Conservation (phyloP, 2,329 filamentous ascomycete species). For the Colletotrichum sojae region DNA sequence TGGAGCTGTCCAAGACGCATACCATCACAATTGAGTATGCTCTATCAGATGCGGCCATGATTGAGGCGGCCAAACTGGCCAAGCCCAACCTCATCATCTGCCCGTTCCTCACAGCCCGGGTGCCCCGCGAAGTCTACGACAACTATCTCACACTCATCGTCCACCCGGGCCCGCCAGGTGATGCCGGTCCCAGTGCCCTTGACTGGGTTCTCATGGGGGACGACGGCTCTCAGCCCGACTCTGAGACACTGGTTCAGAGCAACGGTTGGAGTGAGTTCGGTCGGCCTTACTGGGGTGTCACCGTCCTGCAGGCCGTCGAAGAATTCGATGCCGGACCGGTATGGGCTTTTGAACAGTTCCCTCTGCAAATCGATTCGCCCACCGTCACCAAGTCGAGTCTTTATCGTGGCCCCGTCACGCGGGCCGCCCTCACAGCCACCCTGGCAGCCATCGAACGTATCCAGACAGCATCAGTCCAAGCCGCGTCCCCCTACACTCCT, state of each 20-base stretch:
- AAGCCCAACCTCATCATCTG: conserved; percentile 58
- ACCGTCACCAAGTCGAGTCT: conserved; percentile 57
- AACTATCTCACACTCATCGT: conserved; percentile 56
- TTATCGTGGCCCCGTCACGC: conserved; percentile 55
- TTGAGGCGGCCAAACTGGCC: conserved; percentile 54
- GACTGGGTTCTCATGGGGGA: conserved; percentile 61
- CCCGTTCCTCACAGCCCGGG: conserved; percentile 56
- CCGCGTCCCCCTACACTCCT: conserved; percentile 34
- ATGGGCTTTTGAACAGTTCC: conserved; percentile 60
- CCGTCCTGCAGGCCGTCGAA: conserved; percentile 56
- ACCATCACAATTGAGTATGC: conserved; percentile 58
- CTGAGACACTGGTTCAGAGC: conserved; percentile 47
- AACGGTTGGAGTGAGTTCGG: conserved; percentile 47
- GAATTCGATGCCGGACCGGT: conserved; percentile 59
- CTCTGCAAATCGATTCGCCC: conserved; percentile 55
- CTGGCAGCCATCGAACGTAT: conserved; percentile 55
- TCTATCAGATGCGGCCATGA: conserved; percentile 50
- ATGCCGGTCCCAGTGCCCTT: conserved; percentile 57
- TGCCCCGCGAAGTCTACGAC: conserved; percentile 54
- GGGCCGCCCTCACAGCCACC: conserved; percentile 54
- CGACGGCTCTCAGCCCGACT: conserved; percentile 52
- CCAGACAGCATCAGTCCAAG: conserved; percentile 24
- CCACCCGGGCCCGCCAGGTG: conserved; percentile 58
- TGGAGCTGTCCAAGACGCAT: conserved; percentile 52
- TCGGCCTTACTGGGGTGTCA: conserved; percentile 57